phyloP scores from a whole-genome alignment of 805 yeast species.

The Kregervanrija pseudodelftensis region DNA sequence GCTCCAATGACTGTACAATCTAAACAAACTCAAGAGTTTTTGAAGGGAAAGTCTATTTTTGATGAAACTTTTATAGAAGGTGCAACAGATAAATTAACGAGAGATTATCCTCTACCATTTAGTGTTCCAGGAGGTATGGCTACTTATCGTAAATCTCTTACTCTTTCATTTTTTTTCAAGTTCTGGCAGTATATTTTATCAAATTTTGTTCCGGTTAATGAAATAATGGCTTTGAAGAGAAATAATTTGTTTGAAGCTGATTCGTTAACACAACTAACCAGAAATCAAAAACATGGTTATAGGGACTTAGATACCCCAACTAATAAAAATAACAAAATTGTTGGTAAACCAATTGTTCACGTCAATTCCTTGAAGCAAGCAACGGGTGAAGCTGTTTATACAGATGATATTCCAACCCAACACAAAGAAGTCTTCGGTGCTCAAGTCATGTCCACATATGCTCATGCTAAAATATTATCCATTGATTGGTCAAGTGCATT shows the following conservation, averaged over 20 bases:
- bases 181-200: conserved; percentile 30
- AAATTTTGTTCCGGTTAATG: conserved; percentile 7
- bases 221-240: background rate
- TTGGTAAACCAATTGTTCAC: conserved; percentile 37
- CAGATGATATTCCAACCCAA: conserved; percentile 37
- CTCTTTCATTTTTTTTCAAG: conserved; percentile 39
- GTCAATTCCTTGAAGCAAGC: conserved; percentile 40
- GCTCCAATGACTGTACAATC: conserved; percentile 39
- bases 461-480: conserved; percentile 36
- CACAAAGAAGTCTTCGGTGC: conserved; percentile 36
- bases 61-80: conserved; percentile 23
- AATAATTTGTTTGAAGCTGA: conserved; percentile 24
- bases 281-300: conserved; percentile 31
- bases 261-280: conserved; percentile 28
- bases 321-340: conserved; percentile 24
- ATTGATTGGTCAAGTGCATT: conserved; percentile 33
- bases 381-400: conserved; percentile 40
- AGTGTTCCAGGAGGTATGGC: conserved; percentile 47
- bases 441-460: conserved; percentile 35
- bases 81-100: conserved; percentile 21
- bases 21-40: conserved; percentile 24
- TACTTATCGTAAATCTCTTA: conserved; percentile 35
- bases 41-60: conserved; percentile 20
- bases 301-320: conserved; percentile 33
- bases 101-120: conserved; percentile 33